Conservation (phyloP, 2,329 filamentous ascomycete genomes). For the Penicillium sp. region DNA sequence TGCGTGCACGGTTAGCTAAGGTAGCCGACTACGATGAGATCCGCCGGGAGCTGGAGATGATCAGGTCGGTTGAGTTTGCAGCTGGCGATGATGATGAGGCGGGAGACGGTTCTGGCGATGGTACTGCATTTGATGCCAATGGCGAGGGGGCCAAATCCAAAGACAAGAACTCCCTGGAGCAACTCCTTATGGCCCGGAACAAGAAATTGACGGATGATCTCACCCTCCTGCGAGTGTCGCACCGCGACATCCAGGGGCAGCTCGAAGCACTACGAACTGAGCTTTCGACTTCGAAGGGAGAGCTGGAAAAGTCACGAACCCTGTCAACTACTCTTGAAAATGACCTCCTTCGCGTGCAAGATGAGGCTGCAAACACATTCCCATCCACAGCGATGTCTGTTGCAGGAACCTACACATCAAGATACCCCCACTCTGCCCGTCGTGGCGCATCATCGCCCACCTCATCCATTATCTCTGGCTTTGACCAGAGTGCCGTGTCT, state of each 20-base stretch:
- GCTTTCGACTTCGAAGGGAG: conserved; percentile 76
- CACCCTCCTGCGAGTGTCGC: conserved; percentile 87
- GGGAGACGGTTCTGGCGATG: conserved; percentile 44
- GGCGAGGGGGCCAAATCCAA: conserved; percentile 58
- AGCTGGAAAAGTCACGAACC: conserved; percentile 79
- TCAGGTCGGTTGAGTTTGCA: conserved; percentile 94
- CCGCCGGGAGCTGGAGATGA: conserved; percentile 90
- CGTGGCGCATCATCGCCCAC: conserved; percentile 79
- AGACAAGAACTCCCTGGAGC: conserved; percentile 76
- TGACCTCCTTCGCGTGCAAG: conserved; percentile 83
- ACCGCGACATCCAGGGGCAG: conserved; percentile 82
- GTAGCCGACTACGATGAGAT: conserved; percentile 95
- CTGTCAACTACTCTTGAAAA: conserved; percentile 89
- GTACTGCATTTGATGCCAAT: conserved; percentile 40
- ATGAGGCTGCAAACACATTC: conserved; percentile 78
- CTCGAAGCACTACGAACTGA: conserved; percentile 81
- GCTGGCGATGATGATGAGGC: conserved; percentile 71
- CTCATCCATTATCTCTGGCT: conserved; percentile 97
- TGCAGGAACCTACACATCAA: conserved; percentile 83
- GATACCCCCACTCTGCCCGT: conserved; percentile 71
- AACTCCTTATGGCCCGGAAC: conserved; percentile 86
- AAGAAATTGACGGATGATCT: conserved; percentile 95
- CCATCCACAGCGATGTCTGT: conserved; percentile 85
- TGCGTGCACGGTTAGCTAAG: conserved; percentile 79
- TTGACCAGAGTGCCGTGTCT: conserved; percentile 65